Conservation (phyloP, 345 rosid genomes). For the Arabidopsis suecica region DNA sequence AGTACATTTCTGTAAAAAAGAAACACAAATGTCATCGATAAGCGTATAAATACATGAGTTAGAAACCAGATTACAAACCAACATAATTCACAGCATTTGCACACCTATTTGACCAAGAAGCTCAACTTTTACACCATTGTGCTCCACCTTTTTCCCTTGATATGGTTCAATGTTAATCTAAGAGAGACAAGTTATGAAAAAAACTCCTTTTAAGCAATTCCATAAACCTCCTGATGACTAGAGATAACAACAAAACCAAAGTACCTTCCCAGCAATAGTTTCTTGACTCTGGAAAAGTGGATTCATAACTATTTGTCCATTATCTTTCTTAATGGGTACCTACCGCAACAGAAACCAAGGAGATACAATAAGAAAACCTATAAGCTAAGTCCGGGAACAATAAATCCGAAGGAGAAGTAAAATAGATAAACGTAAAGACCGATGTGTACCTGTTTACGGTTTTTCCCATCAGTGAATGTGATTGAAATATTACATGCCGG, state of each 20-base stretch:
- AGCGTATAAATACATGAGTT: not conserved
- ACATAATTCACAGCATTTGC: conserved; percentile 21
- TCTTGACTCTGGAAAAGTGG: conserved; percentile 96
- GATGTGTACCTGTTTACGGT: conserved; percentile 73
- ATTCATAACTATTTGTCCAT: conserved; percentile 79
- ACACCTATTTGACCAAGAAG: conserved; percentile 97
- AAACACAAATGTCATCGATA: not conserved
- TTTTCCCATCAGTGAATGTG: conserved; percentile 78
- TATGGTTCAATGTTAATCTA: conserved; percentile 82
- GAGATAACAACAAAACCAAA: conserved; percentile 11
- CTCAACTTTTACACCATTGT: conserved; percentile 94
- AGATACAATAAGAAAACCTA: not conserved
- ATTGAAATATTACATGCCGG: conserved; percentile 80
- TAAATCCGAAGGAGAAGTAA: not conserved
- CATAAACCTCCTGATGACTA: not conserved
- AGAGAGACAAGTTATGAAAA: conserved; percentile 1
- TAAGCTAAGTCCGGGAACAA: not conserved
- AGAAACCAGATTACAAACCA: not conserved
- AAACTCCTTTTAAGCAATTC: not conserved
- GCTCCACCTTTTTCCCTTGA: conserved; percentile 95
- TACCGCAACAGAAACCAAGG: conserved; percentile 37
- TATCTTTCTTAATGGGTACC: conserved; percentile 96
- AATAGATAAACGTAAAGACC: not conserved
- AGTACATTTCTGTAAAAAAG: conserved; percentile 77
- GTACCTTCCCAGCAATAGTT: conserved; percentile 89